Conservation (phyloP, 768 basidiomycete species). For the Crepidotus variabilis region DNA sequence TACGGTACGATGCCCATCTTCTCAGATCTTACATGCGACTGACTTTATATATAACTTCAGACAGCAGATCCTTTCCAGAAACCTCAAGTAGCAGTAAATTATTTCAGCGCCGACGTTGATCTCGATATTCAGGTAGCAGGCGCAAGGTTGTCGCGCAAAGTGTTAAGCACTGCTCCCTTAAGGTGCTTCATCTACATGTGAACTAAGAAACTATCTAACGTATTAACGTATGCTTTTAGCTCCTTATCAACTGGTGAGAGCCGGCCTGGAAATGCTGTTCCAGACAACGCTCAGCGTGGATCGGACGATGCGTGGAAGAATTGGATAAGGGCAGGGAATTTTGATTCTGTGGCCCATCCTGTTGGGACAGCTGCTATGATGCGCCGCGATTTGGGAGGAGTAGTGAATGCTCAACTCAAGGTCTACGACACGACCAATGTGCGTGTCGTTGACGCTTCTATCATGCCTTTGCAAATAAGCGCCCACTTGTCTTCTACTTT, state of each 20-base stretch:
- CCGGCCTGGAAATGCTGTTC: slow-evolving; percentile 35
- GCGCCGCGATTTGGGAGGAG: slow-evolving; percentile 34
- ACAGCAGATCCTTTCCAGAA: slow-evolving; percentile 43
- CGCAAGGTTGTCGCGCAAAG: slow-evolving; percentile 37
- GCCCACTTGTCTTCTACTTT: slow-evolving; percentile 44
- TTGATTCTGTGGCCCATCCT: slow-evolving; percentile 45
- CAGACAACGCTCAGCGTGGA: slow-evolving; percentile 40
- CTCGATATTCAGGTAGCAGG: slow-evolving; percentile 47
- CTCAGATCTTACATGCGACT: not conserved
- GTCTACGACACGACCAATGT: slow-evolving; percentile 47
- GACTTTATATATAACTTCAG: slow-evolving; percentile 17
- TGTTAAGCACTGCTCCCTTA: slow-evolving; percentile 38
- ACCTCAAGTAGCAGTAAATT: slow-evolving; percentile 46
- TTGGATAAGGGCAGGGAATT: slow-evolving; percentile 39
- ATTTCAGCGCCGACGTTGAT: slow-evolving; percentile 47
- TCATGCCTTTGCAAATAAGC: slow-evolving; percentile 45
- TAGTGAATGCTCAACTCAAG: slow-evolving; percentile 41
- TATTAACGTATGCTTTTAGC: slow-evolving; percentile 7
- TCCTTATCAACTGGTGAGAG: slow-evolving; percentile 38
- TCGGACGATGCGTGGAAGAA: slow-evolving; percentile 40
- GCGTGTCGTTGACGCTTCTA: slow-evolving; percentile 48
- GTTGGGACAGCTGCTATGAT: slow-evolving; percentile 46
- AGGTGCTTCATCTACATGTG: slow-evolving; percentile 26
- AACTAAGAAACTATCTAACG: too few relatives aligned
- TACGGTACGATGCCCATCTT: slow-evolving; percentile 23